phyloP scores from a whole-genome alignment of 441 rosid species.

The Capsella rubella region DNA sequence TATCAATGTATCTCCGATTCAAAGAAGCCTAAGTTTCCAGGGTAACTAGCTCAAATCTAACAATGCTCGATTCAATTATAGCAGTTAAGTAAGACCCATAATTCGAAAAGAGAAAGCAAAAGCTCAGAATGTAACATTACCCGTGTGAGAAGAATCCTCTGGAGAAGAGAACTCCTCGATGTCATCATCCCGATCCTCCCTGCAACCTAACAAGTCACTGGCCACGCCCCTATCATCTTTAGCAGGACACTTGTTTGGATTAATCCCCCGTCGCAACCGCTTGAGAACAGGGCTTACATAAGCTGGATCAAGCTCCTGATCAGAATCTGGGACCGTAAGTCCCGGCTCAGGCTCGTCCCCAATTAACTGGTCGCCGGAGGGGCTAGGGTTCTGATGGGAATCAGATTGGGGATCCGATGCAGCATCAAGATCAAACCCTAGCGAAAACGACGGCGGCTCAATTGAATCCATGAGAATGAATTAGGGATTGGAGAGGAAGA shows the following conservation, averaged over 20 bases:
- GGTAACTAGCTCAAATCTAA: not conserved
- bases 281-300: conserved; percentile 57
- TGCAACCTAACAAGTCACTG: conserved; percentile 11
- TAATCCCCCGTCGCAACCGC: conserved; percentile 64
- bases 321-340: conserved; percentile 49
- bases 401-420: conserved; percentile 43
- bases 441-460: conserved; percentile 86
- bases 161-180: conserved; percentile 85
- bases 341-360: conserved; percentile 35
- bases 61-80: not conserved
- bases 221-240: conserved; percentile 25
- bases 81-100: not conserved
- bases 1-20: not conserved
- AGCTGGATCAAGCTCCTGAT: conserved; percentile 45
- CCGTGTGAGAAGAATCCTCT: conserved; percentile 49
- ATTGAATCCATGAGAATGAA: conserved; percentile 55
- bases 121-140: conserved; percentile 40
- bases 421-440: conserved; percentile 70
- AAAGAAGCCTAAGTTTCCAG: not conserved
- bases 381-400: not conserved
- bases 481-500: conserved; percentile 16
- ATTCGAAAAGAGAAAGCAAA: not conserved
- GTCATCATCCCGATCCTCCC: conserved; percentile 62
- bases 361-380: conserved; percentile 20
- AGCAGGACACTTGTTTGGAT: conserved; percentile 18